Evolutionary conservation across 176 grass and related monocot genomes (phyloP).

Genomic region (Cymbopogon citratus): DNA sequence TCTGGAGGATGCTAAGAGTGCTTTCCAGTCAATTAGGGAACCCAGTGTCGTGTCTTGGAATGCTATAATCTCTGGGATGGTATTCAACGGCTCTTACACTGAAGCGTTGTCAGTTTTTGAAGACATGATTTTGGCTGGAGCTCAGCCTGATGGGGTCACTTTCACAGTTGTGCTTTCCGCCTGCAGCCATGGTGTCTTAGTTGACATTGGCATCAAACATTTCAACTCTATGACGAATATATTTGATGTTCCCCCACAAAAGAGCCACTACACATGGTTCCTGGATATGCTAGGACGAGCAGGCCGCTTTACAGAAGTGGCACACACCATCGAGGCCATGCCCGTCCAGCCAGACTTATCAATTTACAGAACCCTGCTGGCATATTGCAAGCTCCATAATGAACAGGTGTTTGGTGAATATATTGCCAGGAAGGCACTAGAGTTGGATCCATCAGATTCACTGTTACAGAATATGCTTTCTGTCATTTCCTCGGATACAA

Average conservation of each 20-base stretch:
- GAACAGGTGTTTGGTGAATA: background rate
- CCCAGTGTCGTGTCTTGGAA: constrained; percentile 76
- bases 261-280: constrained; percentile 62
- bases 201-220: constrained; percentile 61
- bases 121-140: constrained; percentile 65
- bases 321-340: constrained; percentile 40
- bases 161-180: constrained; percentile 55
- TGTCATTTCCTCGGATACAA: constrained; percentile 26
- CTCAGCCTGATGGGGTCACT: constrained; percentile 60
- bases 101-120: constrained; percentile 68
- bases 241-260: constrained; percentile 47
- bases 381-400: constrained; percentile 33
- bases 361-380: constrained; percentile 28
- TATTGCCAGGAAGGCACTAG: constrained; percentile 25
- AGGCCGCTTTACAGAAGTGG: constrained; percentile 57
- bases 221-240: constrained; percentile 59
- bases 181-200: constrained; percentile 41
- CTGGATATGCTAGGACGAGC: constrained; percentile 62
- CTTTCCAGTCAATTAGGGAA: constrained; percentile 50
- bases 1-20: constrained; percentile 46
- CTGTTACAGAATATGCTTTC: constrained; percentile 31
- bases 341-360: constrained; percentile 25
- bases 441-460: constrained; percentile 25
- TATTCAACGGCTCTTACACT: constrained; percentile 28
- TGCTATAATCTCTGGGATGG: constrained; percentile 47